Evolutionary conservation across 176 grass and related monocot species (phyloP).

Genomic region (Olyra latifolia): DNA sequence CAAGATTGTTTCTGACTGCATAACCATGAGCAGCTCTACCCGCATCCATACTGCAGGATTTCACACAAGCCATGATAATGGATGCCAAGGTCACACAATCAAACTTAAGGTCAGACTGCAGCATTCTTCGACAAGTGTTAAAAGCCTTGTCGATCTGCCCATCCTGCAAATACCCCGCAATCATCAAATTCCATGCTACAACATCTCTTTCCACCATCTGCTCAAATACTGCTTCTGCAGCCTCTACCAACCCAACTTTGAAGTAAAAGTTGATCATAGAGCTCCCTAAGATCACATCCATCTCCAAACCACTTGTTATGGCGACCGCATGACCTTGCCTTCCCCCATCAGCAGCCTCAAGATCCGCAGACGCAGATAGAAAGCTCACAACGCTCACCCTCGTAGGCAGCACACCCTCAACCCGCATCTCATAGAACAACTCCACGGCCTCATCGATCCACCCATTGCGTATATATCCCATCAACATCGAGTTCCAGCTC

Average conservation of each 20-base stretch:
- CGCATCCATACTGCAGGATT: conserved; percentile 30
- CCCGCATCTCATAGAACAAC: conserved; percentile 58
- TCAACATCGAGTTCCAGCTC: conserved; percentile 72
- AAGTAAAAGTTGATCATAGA: conserved; percentile 70
- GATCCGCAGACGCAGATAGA: conserved; percentile 40
- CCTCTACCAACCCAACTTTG: conserved; percentile 61
- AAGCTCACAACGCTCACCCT: conserved; percentile 61
- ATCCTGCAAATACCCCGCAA: conserved; percentile 61
- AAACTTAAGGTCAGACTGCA: conserved; percentile 49
- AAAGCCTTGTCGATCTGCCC: conserved; percentile 47
- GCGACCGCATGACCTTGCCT: conserved; percentile 62
- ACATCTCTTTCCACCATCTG: conserved; percentile 56
- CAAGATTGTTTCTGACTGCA: conserved; percentile 49
- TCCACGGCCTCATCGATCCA: conserved; percentile 54
- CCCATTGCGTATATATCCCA: conserved; percentile 57
- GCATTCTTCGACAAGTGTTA: conserved; percentile 49
- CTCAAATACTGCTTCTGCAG: conserved; percentile 54
- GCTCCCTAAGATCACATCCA: conserved; percentile 60
- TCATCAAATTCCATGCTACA: conserved; percentile 79
- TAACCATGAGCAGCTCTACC: conserved; percentile 74
- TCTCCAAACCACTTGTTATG: conserved; percentile 50
- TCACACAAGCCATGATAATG: conserved; percentile 58
- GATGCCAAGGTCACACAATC: conserved; percentile 63
- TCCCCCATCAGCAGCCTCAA: conserved; percentile 52
- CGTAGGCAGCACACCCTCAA: conserved; percentile 48